phyloP scores from a whole-genome alignment of 2,329 filamentous ascomycete genomes.

The Aspergillus sergii region DNA sequence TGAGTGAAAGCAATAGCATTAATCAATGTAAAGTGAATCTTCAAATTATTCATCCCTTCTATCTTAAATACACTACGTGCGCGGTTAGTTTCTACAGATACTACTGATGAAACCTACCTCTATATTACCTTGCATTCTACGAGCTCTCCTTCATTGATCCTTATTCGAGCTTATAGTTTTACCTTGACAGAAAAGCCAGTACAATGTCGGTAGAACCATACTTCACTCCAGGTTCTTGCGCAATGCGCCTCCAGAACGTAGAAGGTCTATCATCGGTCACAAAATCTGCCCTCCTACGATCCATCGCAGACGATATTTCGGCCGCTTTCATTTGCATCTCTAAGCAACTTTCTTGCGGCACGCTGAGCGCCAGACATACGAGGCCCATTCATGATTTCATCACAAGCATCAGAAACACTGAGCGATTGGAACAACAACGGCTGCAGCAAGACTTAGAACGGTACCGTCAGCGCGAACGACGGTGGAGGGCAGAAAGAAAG shows the following conservation, averaged over 20 bases:
- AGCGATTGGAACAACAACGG: conserved; percentile 16
- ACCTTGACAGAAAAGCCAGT: not conserved
- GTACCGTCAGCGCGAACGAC: conserved; percentile 18
- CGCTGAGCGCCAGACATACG: conserved; percentile 26
- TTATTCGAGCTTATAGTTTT: not conserved
- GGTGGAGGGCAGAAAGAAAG: conserved; percentile 22
- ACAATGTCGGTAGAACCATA: not conserved
- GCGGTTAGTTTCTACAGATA: not conserved
- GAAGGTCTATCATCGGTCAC: conserved; percentile 17
- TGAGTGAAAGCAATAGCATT: not conserved
- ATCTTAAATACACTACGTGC: not conserved
- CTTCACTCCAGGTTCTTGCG: conserved; percentile 15
- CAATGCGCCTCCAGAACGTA: conserved; percentile 24
- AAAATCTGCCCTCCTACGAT: conserved; percentile 28
- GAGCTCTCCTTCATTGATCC: not conserved
- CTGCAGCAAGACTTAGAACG: conserved; percentile 24
- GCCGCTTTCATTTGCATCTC: conserved; percentile 33
- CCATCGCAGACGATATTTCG: conserved; percentile 35
- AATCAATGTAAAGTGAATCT: not conserved
- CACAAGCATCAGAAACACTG: conserved; percentile 26
- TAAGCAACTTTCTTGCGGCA: conserved; percentile 27
- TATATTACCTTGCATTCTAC: not conserved
- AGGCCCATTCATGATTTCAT: conserved; percentile 31
- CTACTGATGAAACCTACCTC: not conserved
- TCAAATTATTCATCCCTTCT: not conserved